phyloP scores from a whole-genome alignment of 2,329 filamentous ascomycete genomes.

The Triangularia setosa region DNA sequence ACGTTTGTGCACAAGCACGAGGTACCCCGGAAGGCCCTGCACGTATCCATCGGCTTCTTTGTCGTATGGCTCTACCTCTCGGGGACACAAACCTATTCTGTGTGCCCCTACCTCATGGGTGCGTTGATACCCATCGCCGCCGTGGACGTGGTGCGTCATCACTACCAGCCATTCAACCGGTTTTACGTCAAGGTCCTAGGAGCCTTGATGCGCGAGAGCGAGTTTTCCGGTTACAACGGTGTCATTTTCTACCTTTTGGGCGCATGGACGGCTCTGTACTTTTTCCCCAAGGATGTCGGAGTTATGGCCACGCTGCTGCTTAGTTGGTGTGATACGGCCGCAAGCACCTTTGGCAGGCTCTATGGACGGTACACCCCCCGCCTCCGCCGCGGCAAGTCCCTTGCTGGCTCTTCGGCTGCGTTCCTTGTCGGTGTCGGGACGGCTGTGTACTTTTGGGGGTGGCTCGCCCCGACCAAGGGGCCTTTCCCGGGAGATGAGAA shows the following conservation, averaged over 20 bases:
- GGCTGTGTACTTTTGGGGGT: conserved; percentile 84
- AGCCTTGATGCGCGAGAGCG: conserved; percentile 93
- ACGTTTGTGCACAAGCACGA: conserved; percentile 94
- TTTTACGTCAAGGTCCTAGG: conserved; percentile 82
- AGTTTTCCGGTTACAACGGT: conserved; percentile 91
- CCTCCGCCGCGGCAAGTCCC: conserved; percentile 81
- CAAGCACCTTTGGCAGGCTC: conserved; percentile 85
- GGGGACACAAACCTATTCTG: conserved; percentile 70
- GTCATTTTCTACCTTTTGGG: conserved; percentile 96
- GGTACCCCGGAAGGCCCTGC: conserved; percentile 86
- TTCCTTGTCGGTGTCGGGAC: conserved; percentile 78
- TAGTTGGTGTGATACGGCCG: conserved; percentile 97
- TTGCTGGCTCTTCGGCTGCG: conserved; percentile 83
- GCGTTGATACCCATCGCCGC: conserved; percentile 79
- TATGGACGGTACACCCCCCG: conserved; percentile 87
- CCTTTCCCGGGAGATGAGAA: conserved; percentile 65
- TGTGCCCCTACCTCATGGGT: conserved; percentile 79
- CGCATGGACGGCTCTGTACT: conserved; percentile 77
- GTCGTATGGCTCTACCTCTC: conserved; percentile 80
- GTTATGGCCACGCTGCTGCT: conserved; percentile 86
- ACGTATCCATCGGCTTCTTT: conserved; percentile 95
- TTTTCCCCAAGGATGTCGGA: conserved; percentile 89
- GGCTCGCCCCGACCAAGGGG: conserved; percentile 66
- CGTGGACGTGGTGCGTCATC: conserved; percentile 78
- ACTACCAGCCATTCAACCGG: conserved; percentile 75